Evolutionary conservation across 192 early-diverging fungal genomes (phyloP).

Genomic region (Blastocladiella britannica): DNA sequence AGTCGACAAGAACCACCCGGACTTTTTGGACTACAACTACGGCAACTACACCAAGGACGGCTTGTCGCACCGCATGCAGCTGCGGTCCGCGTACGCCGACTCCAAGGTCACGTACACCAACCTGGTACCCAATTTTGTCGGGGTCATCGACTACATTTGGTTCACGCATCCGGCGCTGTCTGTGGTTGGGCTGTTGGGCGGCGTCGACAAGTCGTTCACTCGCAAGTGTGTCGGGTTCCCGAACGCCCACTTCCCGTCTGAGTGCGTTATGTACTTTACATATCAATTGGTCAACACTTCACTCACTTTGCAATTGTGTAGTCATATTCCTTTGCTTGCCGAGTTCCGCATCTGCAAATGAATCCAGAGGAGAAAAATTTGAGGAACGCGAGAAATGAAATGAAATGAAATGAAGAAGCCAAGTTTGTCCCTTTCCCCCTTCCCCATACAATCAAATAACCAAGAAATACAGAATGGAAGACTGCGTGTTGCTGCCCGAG

Average conservation of each 20-base stretch:
- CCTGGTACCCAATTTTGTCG: constrained; percentile 62
- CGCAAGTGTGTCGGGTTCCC: constrained; percentile 73
- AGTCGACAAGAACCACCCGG: constrained; percentile 60
- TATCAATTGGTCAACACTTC: not conserved
- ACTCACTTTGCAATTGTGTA: not conserved
- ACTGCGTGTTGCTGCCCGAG: too few species aligned
- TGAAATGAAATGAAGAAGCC: too few species aligned
- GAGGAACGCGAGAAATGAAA: too few species aligned
- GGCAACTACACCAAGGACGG: constrained; percentile 66
- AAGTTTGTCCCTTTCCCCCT: too few species aligned
- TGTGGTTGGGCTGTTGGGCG: constrained; percentile 57
- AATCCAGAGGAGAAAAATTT: too few species aligned
- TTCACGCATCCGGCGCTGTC: constrained; percentile 52
- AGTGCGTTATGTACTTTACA: constrained; percentile 15
- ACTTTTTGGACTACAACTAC: constrained; percentile 63
- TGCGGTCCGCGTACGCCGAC: constrained; percentile 62
- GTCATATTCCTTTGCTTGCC: constrained; percentile 47
- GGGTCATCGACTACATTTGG: constrained; percentile 90
- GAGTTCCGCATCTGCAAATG: constrained; percentile 36
- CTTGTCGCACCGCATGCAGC: constrained; percentile 53
- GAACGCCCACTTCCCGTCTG: constrained; percentile 67
- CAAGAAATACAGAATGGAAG: too few species aligned
- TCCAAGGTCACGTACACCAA: constrained; percentile 80
- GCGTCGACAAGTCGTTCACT: constrained; percentile 63
- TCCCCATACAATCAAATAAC: too few species aligned